Percentiles rank a stretch among this genome's conserved stretches.
phyloP scores from a whole-genome alignment of 805 yeast genomes.

The Cyberlindnera nakhonratchasimensis region DNA sequence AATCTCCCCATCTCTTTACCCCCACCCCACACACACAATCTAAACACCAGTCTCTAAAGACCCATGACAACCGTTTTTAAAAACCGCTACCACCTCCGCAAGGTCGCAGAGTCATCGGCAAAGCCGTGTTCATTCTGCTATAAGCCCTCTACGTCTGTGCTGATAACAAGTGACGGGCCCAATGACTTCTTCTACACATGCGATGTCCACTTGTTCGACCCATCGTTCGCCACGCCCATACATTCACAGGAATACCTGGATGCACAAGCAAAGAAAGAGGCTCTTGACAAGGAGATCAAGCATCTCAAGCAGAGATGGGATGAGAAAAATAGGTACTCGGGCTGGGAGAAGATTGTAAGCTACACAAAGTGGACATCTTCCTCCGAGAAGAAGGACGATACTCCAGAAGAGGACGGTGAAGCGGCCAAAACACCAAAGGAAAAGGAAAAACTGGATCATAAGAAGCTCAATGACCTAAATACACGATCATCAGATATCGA shows the following conservation, averaged over 20 bases:
- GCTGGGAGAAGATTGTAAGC: conserved; percentile 26
- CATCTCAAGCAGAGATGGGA: conserved; percentile 25
- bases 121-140: conserved; percentile 29
- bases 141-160: conserved; percentile 26
- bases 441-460: conserved; percentile 18
- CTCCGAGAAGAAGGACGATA: conserved; percentile 17
- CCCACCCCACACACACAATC: too few species aligned
- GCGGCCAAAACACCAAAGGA: conserved; percentile 15
- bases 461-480: conserved; percentile 15
- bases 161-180: conserved; percentile 24
- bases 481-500: conserved; percentile 10
- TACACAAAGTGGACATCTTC: conserved; percentile 17
- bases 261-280: conserved; percentile 20
- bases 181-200: conserved; percentile 28
- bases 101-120: conserved; percentile 19
- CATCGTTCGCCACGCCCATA: conserved; percentile 24
- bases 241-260: conserved; percentile 22
- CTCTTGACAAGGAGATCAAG: conserved; percentile 21
- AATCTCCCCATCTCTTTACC: neutral
- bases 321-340: conserved; percentile 25
- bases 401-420: neutral
- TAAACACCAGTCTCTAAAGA: neutral
- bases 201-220: conserved; percentile 25
- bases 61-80: conserved; percentile 11
- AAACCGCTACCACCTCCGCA: conserved; percentile 26